Conservation (phyloP, 371 early-diverging fungal species). For the Mucor velutinosus region DNA sequence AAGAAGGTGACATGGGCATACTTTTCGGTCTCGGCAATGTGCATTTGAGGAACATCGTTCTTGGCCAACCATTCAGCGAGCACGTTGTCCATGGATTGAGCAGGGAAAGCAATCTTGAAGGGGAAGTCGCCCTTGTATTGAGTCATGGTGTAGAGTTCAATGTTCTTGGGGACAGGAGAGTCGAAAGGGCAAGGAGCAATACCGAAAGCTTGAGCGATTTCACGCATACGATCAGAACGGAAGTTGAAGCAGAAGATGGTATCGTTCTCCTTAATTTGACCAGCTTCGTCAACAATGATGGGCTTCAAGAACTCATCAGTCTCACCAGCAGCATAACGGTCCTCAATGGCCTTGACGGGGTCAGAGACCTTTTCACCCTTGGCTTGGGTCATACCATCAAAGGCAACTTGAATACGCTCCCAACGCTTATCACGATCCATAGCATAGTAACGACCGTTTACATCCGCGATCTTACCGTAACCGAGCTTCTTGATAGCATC, state of each 20-base stretch:
- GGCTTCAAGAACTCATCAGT: slow-evolving; percentile 99
- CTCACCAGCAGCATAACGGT: slow-evolving; percentile 81
- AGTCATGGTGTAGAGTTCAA: slow-evolving; percentile 95
- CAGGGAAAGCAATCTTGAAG: slow-evolving; percentile 92
- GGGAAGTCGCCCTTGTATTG: slow-evolving; percentile 97
- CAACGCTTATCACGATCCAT: slow-evolving; percentile 99
- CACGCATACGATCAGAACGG: slow-evolving; percentile 99
- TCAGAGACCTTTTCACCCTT: slow-evolving; percentile 78
- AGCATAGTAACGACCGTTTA: slow-evolving; percentile 98
- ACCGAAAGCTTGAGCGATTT: slow-evolving; percentile 91
- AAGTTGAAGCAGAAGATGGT: slow-evolving; percentile 94
- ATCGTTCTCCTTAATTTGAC: slow-evolving; percentile 79
- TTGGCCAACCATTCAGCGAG: slow-evolving; percentile 96
- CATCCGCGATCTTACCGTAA: slow-evolving; percentile 91
- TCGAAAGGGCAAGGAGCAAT: slow-evolving; percentile 90
- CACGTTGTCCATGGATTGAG: slow-evolving; percentile 96
- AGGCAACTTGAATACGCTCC: slow-evolving; percentile 96
- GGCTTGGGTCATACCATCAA: slow-evolving; percentile 87
- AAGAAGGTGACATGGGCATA: slow-evolving; percentile 99
- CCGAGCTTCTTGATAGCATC: slow-evolving; percentile 62
- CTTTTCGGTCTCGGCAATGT: slow-evolving; percentile 99
- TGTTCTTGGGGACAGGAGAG: slow-evolving; percentile 72
- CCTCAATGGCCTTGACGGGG: slow-evolving; percentile 77
- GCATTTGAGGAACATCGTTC: slow-evolving; percentile 86
- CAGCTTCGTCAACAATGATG: slow-evolving; percentile 81